Conservation (phyloP, 495 filamentous ascomycete species). For the Neohortaea acidophila region DNA sequence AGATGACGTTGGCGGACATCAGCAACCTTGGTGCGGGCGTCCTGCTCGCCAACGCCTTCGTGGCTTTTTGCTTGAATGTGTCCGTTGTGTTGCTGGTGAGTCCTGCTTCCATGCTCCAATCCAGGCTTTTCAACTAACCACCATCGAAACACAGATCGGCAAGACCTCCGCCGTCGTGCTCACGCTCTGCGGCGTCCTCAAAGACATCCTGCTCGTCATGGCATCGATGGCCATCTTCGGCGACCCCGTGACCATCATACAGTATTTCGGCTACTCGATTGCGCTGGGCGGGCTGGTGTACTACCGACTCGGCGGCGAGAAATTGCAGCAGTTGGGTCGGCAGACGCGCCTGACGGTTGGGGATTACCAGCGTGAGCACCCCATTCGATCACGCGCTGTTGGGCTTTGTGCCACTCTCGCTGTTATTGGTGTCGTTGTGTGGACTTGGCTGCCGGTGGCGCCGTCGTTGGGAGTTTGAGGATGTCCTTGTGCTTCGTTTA, state of each 20-base stretch:
- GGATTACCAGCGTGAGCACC: slow-evolving; percentile 61
- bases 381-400: slow-evolving; percentile 58
- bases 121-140: no score
- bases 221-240: slow-evolving; percentile 82
- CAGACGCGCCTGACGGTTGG: slow-evolving; percentile 58
- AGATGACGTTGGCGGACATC: slow-evolving; percentile 53
- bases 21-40: slow-evolving; percentile 56
- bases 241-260: slow-evolving; percentile 60
- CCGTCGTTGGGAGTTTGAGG: no score
- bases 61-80: slow-evolving; percentile 76
- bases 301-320: slow-evolving; percentile 86
- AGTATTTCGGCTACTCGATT: slow-evolving; percentile 87
- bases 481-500: no score
- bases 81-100: slow-evolving; percentile 84
- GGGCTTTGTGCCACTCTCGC: slow-evolving; percentile 46
- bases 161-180: slow-evolving; percentile 90
- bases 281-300: slow-evolving; percentile 78
- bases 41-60: slow-evolving; percentile 61
- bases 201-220: slow-evolving; percentile 84
- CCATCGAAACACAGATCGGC: slow-evolving; percentile 83
- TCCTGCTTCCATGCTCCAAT: slow-evolving; percentile 13
- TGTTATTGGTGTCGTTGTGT: slow-evolving; percentile 50
- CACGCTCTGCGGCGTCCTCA: slow-evolving; percentile 90
- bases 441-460: no score
- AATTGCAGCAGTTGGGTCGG: slow-evolving; percentile 57